Percentiles rank a stretch among this genome's conserved stretches.
Conservation (phyloP, 495 filamentous ascomycete genomes). For the Glarea lozoyensis region DNA sequence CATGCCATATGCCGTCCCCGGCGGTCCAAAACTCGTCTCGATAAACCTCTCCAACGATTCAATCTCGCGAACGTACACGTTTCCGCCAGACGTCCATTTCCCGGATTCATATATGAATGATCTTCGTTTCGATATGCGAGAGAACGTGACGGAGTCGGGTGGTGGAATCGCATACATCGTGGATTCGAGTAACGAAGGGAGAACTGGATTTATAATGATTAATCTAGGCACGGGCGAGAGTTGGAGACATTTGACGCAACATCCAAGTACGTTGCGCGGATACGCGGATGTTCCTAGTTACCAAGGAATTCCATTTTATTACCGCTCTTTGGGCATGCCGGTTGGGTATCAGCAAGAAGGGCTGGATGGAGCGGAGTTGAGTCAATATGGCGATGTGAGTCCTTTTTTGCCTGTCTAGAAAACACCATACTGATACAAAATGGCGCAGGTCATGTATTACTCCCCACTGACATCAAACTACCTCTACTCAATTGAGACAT, state of each 20-base stretch:
- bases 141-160: constrained; percentile 26
- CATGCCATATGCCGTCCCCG: constrained; percentile 29
- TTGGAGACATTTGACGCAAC: constrained; percentile 30
- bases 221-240: constrained; percentile 31
- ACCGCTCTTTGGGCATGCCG: constrained; percentile 20
- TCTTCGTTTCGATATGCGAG: constrained; percentile 31
- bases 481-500: constrained; percentile 27
- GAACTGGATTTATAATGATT: constrained; percentile 33
- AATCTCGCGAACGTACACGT: constrained; percentile 26
- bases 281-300: constrained; percentile 24
- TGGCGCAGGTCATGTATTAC: constrained; percentile 28
- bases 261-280: constrained; percentile 26
- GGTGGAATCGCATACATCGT: constrained; percentile 31
- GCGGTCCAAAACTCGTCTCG: constrained; percentile 32
- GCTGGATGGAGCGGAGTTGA: constrained; percentile 28
- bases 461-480: constrained; percentile 27
- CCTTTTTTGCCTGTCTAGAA: neutral
- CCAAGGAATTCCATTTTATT: constrained; percentile 25
- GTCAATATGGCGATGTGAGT: constrained; percentile 17
- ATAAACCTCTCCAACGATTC: constrained; percentile 29
- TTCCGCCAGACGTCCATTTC: constrained; percentile 27
- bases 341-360: constrained; percentile 25
- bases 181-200: constrained; percentile 32
- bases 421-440: constrained; percentile 5
- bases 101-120: constrained; percentile 34